A percentile compares a stretch with the other conserved stretches of the same genome.
These are phyloP conservation scores for Penicillium bialowiezense DNA, from an alignment of 495 filamentous ascomycete genomes.

Conservation along the genomic window DNA sequence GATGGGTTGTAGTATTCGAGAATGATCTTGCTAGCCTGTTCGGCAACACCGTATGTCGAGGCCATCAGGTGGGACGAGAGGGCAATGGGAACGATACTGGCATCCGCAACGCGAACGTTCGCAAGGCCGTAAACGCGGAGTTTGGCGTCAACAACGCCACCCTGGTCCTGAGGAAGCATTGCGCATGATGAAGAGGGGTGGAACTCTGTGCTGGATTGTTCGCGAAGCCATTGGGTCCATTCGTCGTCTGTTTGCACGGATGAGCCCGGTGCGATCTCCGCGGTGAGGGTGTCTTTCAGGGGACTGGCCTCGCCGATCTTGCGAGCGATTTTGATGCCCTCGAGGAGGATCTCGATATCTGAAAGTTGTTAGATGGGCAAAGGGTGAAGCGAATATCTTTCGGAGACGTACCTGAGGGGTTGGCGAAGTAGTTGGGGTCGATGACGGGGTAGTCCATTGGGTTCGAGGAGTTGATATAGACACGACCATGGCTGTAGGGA, in stretches of 20 bases:
- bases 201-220: slow-evolving; percentile 32
- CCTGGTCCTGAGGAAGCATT: slow-evolving; percentile 45
- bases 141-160: slow-evolving; percentile 49
- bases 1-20: background rate
- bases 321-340: slow-evolving; percentile 33
- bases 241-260: slow-evolving; percentile 22
- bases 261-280: slow-evolving; percentile 23
- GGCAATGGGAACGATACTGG: slow-evolving; percentile 43
- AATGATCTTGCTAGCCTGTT: slow-evolving; percentile 34
- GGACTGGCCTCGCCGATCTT: slow-evolving; percentile 23
- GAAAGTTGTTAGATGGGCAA: too few relatives aligned
- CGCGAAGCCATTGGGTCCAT: slow-evolving; percentile 24
- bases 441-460: slow-evolving; percentile 35
- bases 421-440: slow-evolving; percentile 32
- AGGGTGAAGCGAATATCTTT: background rate
- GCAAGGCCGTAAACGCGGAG: slow-evolving; percentile 47
- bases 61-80: slow-evolving; percentile 50
- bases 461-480: slow-evolving; percentile 36
- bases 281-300: slow-evolving; percentile 20
- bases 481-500: slow-evolving; percentile 32
- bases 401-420: slow-evolving; percentile 23
- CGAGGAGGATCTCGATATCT: slow-evolving; percentile 35
- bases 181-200: slow-evolving; percentile 51
- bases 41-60: slow-evolving; percentile 49
- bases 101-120: slow-evolving; percentile 52